Conservation (phyloP, 2,329 filamentous ascomycete genomes). For the Xylaria sp. region DNA sequence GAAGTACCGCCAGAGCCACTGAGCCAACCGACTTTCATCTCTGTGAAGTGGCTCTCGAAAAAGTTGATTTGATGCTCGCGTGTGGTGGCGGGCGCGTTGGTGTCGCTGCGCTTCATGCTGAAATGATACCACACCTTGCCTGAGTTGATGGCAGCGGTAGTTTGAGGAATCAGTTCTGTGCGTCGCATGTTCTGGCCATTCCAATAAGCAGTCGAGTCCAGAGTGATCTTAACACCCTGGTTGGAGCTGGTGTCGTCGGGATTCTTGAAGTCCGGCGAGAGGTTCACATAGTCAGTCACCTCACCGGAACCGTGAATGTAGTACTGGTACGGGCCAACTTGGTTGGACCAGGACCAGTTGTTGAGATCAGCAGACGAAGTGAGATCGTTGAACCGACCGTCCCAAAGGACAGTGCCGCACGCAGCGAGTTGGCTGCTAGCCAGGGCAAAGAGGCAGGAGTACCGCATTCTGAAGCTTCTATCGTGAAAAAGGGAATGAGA, state of each 20-base stretch:
- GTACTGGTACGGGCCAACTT: slow-evolving; percentile 62
- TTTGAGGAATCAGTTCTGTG: slow-evolving; percentile 69
- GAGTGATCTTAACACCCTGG: slow-evolving; percentile 64
- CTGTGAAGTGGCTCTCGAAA: slow-evolving; percentile 68
- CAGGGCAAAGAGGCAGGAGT: slow-evolving; percentile 19
- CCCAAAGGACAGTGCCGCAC: slow-evolving; percentile 51
- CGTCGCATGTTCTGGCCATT: slow-evolving; percentile 68
- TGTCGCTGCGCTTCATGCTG: slow-evolving; percentile 53
- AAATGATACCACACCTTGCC: slow-evolving; percentile 70
- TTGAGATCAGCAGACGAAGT: slow-evolving; percentile 45
- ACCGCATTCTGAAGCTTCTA: slow-evolving; percentile 20
- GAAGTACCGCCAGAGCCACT: slow-evolving; percentile 41
- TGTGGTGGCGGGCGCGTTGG: slow-evolving; percentile 55
- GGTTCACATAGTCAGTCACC: slow-evolving; percentile 56
- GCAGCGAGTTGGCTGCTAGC: slow-evolving; percentile 26
- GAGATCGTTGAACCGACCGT: slow-evolving; percentile 55
- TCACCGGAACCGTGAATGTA: slow-evolving; percentile 63
- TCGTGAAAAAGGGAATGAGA: not conserved
- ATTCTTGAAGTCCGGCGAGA: slow-evolving; percentile 58
- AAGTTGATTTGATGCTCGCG: slow-evolving; percentile 62
- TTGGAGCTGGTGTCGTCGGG: slow-evolving; percentile 55
- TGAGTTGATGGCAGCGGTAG: slow-evolving; percentile 56
- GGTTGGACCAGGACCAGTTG: slow-evolving; percentile 58
- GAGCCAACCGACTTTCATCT: slow-evolving; percentile 65
- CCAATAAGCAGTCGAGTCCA: slow-evolving; percentile 61